Base-by-base conservation (phyloP, 129 eudicot species). In the Saposhnikovia divaricata region DNA sequence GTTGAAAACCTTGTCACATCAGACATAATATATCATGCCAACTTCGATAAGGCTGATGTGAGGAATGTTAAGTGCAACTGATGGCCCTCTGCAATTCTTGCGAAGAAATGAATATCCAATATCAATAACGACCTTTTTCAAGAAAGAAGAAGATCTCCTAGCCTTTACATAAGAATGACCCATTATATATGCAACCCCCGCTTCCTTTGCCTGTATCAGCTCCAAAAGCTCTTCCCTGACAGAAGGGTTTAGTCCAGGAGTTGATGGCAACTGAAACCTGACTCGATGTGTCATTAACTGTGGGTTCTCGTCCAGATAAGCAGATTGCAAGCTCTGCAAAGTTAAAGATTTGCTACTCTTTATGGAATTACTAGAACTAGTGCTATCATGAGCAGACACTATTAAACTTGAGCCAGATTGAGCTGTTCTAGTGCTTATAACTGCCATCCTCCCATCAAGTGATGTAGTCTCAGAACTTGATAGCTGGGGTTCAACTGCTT, bases 121-220 rank as follows among this genome's bases (percentile, higher is more conserved):
- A 80, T 94, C 96, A 28, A 91, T 90, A 44, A 86, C 89, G 10
- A 93, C 82, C 77, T 88, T 93, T 84, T 93, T 93, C 80, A 91
- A 73, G 71, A 77, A 91, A 23, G 98, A 87, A 23, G 98, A 90
- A 0, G 97, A 90, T 69, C 96, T 88, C 45, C 96, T 85, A 4
- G 97, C 97, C 87, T 93, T 93, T 74, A 91, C 93, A 12, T 91
- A 91, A n/a, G 98, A 91, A 79, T 93, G 97, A 15, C 98, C 98
- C 90, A 93, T 87, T 78, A 93, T 93, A 82, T 93, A 93, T 4
- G 98, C 98, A 79, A 94, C 97, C 31, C 98, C 98, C 0, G 98
- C 98, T 80, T 94, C 98, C 84, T 94, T 91, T 15, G 98, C 98
- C 75, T 85, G 91, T 66, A 94, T 85, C 84, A 94, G 80, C 75